Conservation (phyloP, 2,329 filamentous ascomycete genomes). For the Blumeria hordei region DNA sequence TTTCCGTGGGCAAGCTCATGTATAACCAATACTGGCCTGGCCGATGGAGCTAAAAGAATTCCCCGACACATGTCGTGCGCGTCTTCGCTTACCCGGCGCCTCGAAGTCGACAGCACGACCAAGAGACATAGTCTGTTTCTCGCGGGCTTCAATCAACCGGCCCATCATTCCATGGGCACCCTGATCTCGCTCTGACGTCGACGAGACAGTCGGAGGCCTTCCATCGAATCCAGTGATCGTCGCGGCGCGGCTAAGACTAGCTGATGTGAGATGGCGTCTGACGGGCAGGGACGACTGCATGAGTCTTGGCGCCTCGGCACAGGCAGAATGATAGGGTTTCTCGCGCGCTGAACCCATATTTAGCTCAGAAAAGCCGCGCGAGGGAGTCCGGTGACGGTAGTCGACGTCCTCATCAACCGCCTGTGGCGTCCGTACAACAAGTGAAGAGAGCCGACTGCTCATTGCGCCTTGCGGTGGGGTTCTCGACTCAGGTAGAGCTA, state of each 20-base stretch:
- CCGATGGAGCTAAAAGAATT: too few relatives aligned
- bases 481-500: conserved; percentile 16
- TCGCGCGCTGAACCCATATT: conserved; percentile 18
- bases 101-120: too few relatives aligned
- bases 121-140: not conserved
- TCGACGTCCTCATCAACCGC: conserved; percentile 20
- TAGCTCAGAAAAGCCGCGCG: conserved; percentile 33
- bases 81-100: too few relatives aligned
- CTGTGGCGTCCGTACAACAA: conserved; percentile 20
- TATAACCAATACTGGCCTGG: too few relatives aligned
- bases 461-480: conserved; percentile 24
- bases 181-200: conserved; percentile 12
- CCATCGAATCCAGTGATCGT: conserved; percentile 5
- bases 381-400: conserved; percentile 27
- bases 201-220: conserved; percentile 11
- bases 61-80: too few relatives aligned
- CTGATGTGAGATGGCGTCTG: conserved; percentile 26
- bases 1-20: too few relatives aligned
- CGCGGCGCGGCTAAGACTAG: conserved; percentile 17
- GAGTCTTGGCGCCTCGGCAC: conserved; percentile 10
- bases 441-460: conserved; percentile 24
- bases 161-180: conserved; percentile 9
- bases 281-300: conserved; percentile 25
- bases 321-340: conserved; percentile 11
- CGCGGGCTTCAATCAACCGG: conserved; percentile 10